Base-by-base conservation (phyloP, 2,329 filamentous ascomycete genomes). In the Colletotrichum viniferum region DNA sequence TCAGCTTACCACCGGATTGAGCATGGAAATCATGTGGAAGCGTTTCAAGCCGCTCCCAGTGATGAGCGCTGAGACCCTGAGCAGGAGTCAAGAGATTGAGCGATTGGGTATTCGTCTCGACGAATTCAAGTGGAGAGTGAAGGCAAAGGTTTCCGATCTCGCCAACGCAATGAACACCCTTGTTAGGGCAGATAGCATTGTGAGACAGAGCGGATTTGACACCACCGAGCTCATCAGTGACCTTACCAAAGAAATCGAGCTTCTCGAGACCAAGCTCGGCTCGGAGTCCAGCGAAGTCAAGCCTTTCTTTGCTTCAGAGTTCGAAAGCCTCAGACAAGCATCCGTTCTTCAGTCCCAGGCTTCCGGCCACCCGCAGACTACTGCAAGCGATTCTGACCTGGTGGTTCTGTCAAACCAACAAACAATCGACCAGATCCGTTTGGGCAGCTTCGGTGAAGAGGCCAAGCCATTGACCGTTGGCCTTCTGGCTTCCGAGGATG, bases 1-100 rank as follows among this genome's bases (percentile, higher is more conserved):
- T 85, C 92, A 92, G 71, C 85, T 97, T 16, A 92, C 88, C 0
- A 96, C 94, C 3, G 96, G 95, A 1, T 86, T 96, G 14, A 93
- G 92, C 78, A 97, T 97, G 94, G 94, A 97, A 81, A 83, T 86
- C 10, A 88, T 98, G 7, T 98, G 96, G 96, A 90, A 91, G 56
- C 80, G 87, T 2, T 90, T 97, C 80, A 91, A 94, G 69, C 95
- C 96, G 1, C 82, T 86, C 13, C 88, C 91, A 6, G 86, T 92
- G 26, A 83, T 87, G 3, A 87, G 87, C 21, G 82, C 85, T 28
- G 79, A 81, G 5, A 84, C 87, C 0, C 83, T 92, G 56, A 82
- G 86, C 32, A 87, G 86, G 43, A 84, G 89, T 8, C 76, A 86
- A 14, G 85, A 88, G 48, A 85, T 94, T 79, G 89, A 92, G 77